Evolutionary conservation across 2,329 filamentous ascomycete genomes (phyloP), one percentile per base, ranked within the genome.

Genomic region (Penicillium expansum): DNA sequence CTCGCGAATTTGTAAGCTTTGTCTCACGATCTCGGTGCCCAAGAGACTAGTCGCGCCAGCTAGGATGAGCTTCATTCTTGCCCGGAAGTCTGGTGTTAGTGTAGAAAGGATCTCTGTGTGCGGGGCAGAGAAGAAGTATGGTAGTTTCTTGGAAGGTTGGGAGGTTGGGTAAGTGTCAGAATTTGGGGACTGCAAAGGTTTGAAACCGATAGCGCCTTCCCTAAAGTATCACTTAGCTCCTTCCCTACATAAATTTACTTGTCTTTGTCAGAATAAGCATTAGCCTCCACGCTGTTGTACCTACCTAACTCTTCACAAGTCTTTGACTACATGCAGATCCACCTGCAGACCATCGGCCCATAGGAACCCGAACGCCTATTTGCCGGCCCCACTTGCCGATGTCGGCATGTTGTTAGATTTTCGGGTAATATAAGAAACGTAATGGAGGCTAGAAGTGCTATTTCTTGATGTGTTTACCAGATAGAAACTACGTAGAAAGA

Each of bases 21-120:
- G 72, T 11, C 67, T 66, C 50, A 77, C 64, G 49, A 75, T 45
- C 56, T 76, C 72, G 7, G 65, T 69, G 20, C 67, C 72, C 7
- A 76, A 64, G 32, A 73, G 72, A 11, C 73, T 69, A 5, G 69
- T 74, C 0, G 70, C 67, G 10, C 71, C 73, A 22, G 68, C 65
- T 43, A 76, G 51, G 20, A 76, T 66, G 47, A 75, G 66, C 51
- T 74, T 76, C 72, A 76, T 75, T 4, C 6, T 57, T 18, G 4
- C 1, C 4, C 2, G 9, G 2, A 27, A 20, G 9, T 29, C 5
- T 6, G 43, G 11, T 50, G 2, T 5, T 38, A 5, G 5, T 3
- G 22, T 14, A 30, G 4, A 39, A 41, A 0, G n/a, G 1, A 6
- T 13, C 22, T 20, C 1, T 41, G 7, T 6, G 2, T n/a, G n/a